These are phyloP conservation scores for Triticum turgidum DNA, from an alignment of 176 grass and related monocot genomes.

Conservation along the genomic window DNA sequence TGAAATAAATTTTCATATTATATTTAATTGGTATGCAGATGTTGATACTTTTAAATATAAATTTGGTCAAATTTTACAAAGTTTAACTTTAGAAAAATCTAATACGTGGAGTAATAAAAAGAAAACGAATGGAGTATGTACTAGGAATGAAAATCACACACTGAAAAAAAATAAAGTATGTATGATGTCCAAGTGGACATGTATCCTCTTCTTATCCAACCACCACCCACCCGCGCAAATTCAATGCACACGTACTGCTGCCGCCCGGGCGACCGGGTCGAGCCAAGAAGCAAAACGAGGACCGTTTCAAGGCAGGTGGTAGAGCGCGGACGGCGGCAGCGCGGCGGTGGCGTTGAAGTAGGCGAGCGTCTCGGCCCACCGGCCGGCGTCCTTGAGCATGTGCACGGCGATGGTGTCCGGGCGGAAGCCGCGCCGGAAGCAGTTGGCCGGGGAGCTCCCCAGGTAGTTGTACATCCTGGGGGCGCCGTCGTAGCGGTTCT, in stretches of 20 bases:
- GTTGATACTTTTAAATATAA: too few species aligned
- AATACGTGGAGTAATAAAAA: too few species aligned
- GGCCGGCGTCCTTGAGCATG: constrained; percentile 59
- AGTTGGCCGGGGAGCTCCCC: constrained; percentile 44
- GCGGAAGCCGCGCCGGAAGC: constrained; percentile 69
- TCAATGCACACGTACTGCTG: constrained; percentile 6
- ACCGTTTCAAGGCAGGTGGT: constrained; percentile 47
- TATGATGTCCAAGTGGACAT: not conserved
- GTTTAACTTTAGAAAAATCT: too few species aligned
- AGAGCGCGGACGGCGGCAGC: constrained; percentile 42
- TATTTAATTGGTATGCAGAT: too few species aligned
- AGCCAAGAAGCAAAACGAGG: not conserved
- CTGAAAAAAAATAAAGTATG: too few species aligned
- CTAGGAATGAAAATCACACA: too few species aligned
- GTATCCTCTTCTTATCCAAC: not conserved
- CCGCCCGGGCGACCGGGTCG: not conserved
- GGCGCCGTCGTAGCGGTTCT: constrained; percentile 62
- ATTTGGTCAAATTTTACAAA: too few species aligned
- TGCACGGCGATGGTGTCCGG: constrained; percentile 82
- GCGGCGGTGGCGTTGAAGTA: constrained; percentile 70
- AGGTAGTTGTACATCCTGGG: constrained; percentile 78
- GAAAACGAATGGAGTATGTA: too few species aligned
- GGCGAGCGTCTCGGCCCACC: constrained; percentile 59
- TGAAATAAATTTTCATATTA: too few species aligned
- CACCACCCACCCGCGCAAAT: not conserved